Percentiles rank a stretch among this genome's conserved stretches.
Conservation (phyloP, 2,329 filamentous ascomycete genomes). For the Aureobasidium namibiae region DNA sequence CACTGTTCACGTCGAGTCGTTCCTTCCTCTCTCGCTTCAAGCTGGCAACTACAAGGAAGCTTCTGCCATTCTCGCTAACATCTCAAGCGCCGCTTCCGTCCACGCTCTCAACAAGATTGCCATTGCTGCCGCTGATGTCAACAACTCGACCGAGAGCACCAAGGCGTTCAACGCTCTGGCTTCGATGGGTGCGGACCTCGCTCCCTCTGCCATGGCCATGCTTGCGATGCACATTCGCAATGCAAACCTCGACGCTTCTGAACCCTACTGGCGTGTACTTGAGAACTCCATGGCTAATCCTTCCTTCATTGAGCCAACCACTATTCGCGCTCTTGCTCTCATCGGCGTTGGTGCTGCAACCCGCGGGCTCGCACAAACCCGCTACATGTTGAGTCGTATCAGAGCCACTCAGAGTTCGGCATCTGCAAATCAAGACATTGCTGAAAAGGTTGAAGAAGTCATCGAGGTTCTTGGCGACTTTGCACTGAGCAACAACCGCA, state of each 20-base stretch:
- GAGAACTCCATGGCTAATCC: constrained; percentile 52
- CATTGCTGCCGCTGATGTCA: constrained; percentile 69
- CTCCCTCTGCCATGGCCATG: constrained; percentile 64
- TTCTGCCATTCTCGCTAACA: constrained; percentile 58
- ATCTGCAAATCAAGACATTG: constrained; percentile 45
- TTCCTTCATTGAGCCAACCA: constrained; percentile 74
- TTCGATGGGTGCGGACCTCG: constrained; percentile 39
- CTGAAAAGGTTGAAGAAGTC: constrained; percentile 80
- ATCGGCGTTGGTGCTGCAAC: constrained; percentile 76
- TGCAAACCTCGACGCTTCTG: constrained; percentile 68
- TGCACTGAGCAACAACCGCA: constrained; percentile 44
- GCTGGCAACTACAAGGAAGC: constrained; percentile 65
- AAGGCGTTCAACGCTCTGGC: constrained; percentile 44
- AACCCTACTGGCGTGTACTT: constrained; percentile 72
- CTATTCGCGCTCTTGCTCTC: constrained; percentile 84
- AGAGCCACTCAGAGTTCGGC: constrained; percentile 48
- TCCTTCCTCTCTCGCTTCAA: constrained; percentile 70
- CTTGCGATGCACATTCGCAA: constrained; percentile 78
- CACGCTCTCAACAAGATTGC: constrained; percentile 66
- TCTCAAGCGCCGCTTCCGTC: constrained; percentile 51
- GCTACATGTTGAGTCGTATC: constrained; percentile 81
- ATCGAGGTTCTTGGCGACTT: constrained; percentile 59
- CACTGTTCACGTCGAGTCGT: constrained; percentile 61
- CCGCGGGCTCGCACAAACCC: constrained; percentile 71
- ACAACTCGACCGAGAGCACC: constrained; percentile 59